Base-by-base conservation (phyloP, 257 asterid species). In the Gardenia jasminoides region DNA sequence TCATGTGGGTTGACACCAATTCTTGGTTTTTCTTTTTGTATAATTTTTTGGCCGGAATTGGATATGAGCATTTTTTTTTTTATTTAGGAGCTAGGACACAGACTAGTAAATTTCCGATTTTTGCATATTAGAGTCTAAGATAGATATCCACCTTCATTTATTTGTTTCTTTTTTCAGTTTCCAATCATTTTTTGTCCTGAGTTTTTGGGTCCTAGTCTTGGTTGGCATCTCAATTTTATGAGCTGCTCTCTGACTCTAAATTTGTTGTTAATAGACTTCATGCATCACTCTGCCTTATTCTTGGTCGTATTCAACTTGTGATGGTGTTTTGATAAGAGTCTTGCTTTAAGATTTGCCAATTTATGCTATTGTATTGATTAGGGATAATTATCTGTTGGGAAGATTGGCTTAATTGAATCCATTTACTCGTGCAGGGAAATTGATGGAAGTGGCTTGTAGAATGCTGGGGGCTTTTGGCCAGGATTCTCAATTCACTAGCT, bases 371-470 rank as follows among this genome's bases (percentile, higher is more conserved):
- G 20, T 11, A 3, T 64, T 28, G 8, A 28, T 64, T 4, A 13
- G 41, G 41, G 41, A 48, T 17, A 36, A 1, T 67, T 20, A 26
- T 30, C 19, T 67, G 8, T 13, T 19, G 8, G 26, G 30, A 67
- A 0, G n/a, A 67, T 50, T 48, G 10, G 50, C 50, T 30, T 20
- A 67, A 67, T n/a, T 74, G 22, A 28, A 81, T 44, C 75, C 28
- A 28, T 67, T 44, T 56, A 31, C 50, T 72, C 11, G 10, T 86
- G 70, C 97, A 95, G 98, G 99, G 84, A 95, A 83, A 79, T 82
- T 95, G 90, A 26, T 95, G 92, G 98, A 95, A 86, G 83, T 93
- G 82, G 88, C 97, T 48, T 95, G 98, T 81, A 83, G 83, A 43
- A 61, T 93, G 88, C 84, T 95, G 86, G 96, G 95, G 61, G 85